Evolutionary conservation across 192 early-diverging fungal genomes (phyloP).

Genomic region (Kappamyces sp.): DNA sequence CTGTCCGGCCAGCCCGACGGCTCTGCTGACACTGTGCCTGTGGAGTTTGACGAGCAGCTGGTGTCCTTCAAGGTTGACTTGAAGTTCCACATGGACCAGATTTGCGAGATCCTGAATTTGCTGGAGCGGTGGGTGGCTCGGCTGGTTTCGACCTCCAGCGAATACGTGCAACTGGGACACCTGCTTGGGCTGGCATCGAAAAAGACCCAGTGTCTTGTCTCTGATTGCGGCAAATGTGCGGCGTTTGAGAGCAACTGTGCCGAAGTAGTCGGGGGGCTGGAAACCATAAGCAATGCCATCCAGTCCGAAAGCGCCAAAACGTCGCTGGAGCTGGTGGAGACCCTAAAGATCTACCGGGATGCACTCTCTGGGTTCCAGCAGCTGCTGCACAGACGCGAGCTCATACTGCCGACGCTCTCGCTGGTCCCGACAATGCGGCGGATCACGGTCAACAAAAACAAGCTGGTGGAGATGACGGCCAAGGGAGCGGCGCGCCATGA

Average conservation of each 20-base stretch:
- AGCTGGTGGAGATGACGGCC: slow-evolving; percentile 6
- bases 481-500: slow-evolving; percentile 4
- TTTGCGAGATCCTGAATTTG: too few species aligned
- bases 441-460: slow-evolving; percentile 10
- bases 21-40: too few species aligned
- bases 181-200: neutral
- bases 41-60: too few species aligned
- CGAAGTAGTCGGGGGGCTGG: neutral
- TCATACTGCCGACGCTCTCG: neutral
- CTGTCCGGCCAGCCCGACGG: too few species aligned
- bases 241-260: neutral
- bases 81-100: too few species aligned
- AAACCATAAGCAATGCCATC: neutral
- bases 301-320: neutral
- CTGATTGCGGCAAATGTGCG: neutral
- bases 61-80: too few species aligned
- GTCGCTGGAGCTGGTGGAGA: slow-evolving; percentile 1
- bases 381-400: slow-evolving; percentile 10
- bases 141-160: too few species aligned
- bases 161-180: neutral
- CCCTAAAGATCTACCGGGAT: slow-evolving; percentile 9
- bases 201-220: neutral
- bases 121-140: too few species aligned
- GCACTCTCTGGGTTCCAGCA: slow-evolving; percentile 9
- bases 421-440: neutral